Evolutionary conservation across 163 green algal genomes (phyloP), one percentile per base, ranked within the genome.

Genomic region (Scenedesmus sp.): DNA sequence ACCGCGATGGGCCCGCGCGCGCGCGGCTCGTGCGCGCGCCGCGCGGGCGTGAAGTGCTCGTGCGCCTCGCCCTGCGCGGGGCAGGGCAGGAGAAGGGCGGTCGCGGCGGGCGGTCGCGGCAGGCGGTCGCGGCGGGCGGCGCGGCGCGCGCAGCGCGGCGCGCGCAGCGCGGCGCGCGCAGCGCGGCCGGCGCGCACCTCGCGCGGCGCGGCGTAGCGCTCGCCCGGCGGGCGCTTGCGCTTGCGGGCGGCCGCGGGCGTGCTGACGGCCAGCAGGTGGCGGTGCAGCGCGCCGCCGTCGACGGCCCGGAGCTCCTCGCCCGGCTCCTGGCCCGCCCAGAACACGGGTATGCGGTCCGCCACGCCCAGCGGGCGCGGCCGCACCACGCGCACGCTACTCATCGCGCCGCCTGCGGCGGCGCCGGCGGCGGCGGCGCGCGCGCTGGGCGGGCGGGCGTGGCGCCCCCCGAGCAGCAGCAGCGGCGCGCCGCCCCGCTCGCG

Each of bases 321-420:
- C 10, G 64, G 63, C 75, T 83, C 75, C 18, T 56, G 45, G 6
- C 64, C 65, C 29, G 75, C 42, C 75, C 75, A 83, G 54, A 56
- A 83, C 18, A 83, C 65, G 34, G 75, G 75, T 26, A 83, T 83
- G 54, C 75, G 75, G 51, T 83, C 75, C 7, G 39, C 63, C 20
- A 64, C 24, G 13, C 45, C 57, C 28, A 83, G 57, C 18, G 75
- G 75, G n/a, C 75, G 75, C 33, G 75, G 75, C 64, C 75, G 44
- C 17, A 83, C 75, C 33, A 71, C 63, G 29, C 75, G 44, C 29
- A 77, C 75, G 22, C 29, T 56, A 44, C 70, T 78, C 70, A 78
- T 78, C 0, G 17, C 22, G 1, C 36, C 70, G 57, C 36, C 7
- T 47, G 39, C 39, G 39, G 39, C 39, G 39, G 39, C 39, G 39